Conservation (phyloP, 345 rosid species). For the Jatropha curcas region DNA sequence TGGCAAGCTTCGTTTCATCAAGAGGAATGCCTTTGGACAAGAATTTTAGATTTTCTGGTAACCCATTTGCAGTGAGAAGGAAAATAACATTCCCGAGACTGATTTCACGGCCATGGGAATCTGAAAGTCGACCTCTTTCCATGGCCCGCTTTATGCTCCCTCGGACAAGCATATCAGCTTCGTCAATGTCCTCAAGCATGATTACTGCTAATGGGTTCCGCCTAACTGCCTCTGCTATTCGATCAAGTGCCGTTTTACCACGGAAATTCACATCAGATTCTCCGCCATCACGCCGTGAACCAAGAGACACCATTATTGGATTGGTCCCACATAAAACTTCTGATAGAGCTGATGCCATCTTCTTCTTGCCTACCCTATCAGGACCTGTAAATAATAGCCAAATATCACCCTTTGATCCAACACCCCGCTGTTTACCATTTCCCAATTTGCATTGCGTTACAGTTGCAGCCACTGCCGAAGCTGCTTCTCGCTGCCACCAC, state of each 20-base stretch:
- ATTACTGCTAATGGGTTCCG: conserved; percentile 80
- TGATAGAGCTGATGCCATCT: conserved; percentile 79
- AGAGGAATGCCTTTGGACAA: conserved; percentile 33
- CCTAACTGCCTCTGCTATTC: conserved; percentile 76
- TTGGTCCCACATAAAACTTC: conserved; percentile 51
- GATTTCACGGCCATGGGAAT: conserved; percentile 91
- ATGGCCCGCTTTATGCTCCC: conserved; percentile 83
- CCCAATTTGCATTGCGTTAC: conserved; percentile 73
- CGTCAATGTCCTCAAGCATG: conserved; percentile 83
- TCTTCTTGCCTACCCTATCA: conserved; percentile 81
- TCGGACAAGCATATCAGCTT: conserved; percentile 65
- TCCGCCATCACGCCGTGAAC: conserved; percentile 46
- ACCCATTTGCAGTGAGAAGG: conserved; percentile 69
- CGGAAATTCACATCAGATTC: conserved; percentile 54
- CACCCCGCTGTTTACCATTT: conserved; percentile 55
- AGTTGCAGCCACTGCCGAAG: conserved; percentile 75
- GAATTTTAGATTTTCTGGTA: conserved; percentile 44
- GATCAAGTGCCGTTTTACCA: conserved; percentile 81
- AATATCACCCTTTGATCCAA: conserved; percentile 59
- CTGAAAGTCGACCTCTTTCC: conserved; percentile 85
- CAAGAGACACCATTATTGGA: conserved; percentile 63
- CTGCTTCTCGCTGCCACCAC: conserved; percentile 96
- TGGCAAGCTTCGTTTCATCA: conserved; percentile 63
- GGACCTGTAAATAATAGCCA: conserved; percentile 93
- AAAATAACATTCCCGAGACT: conserved; percentile 86